Evolutionary conservation across 225 moss, liverwort and hornwort species (phyloP).

Genomic region (Physcomitrellopsis africana): DNA sequence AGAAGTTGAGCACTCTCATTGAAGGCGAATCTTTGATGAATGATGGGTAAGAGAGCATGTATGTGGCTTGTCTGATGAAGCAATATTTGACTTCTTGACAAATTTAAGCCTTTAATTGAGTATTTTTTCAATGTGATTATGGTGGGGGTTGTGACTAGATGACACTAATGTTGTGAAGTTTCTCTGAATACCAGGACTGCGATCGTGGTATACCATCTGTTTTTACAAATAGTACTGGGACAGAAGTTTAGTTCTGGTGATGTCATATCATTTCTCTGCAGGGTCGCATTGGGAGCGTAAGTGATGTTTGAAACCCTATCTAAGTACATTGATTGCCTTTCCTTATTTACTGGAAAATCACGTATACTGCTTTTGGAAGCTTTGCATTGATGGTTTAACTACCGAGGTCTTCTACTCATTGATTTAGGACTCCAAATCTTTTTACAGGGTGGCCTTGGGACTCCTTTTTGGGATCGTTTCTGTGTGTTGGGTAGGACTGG

Average conservation of each 20-base stretch:
- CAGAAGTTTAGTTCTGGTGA: conserved; percentile 54
- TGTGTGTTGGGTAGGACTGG: conserved; percentile 61
- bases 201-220: conserved; percentile 82
- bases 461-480: conserved; percentile 56
- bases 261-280: conserved; percentile 68
- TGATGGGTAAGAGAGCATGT: conserved; percentile 70
- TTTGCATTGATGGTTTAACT: conserved; percentile 20
- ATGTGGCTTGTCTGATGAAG: not conserved
- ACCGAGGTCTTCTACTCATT: conserved; percentile 1
- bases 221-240: conserved; percentile 82
- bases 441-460: conserved; percentile 63
- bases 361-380: conserved; percentile 16
- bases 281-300: conserved; percentile 86
- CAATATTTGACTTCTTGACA: conserved; percentile 4
- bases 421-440: conserved; percentile 14
- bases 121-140: conserved; percentile 4
- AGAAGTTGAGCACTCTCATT: conserved; percentile 93
- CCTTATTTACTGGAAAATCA: not conserved
- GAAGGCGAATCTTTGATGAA: conserved; percentile 99
- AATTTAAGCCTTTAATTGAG: not conserved
- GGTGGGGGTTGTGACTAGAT: not conserved
- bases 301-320: conserved; percentile 19
- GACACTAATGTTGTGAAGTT: conserved; percentile 27
- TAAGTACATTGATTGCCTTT: not conserved
- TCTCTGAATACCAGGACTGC: conserved; percentile 66